These are phyloP conservation scores for Hericium rajendrae DNA, from an alignment of 768 basidiomycete genomes.

Conservation along the genomic window DNA sequence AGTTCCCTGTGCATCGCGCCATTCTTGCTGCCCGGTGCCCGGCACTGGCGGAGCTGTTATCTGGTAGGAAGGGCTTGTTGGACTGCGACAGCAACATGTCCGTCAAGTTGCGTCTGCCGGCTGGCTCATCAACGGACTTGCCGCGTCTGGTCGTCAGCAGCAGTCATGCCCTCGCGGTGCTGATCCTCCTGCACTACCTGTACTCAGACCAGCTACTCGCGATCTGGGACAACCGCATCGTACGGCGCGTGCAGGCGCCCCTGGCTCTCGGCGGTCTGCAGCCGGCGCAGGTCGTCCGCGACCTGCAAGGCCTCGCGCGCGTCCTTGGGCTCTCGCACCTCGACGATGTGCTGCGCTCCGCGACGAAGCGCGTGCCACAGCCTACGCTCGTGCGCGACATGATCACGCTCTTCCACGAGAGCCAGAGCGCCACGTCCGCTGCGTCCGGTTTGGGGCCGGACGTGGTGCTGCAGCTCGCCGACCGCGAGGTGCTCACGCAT, in stretches of 20 bases:
- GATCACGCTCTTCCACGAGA: constrained; percentile 34
- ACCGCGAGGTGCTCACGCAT: constrained; percentile 56
- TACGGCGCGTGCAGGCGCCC: constrained; percentile 28
- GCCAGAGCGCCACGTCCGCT: constrained; percentile 16
- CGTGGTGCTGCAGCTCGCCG: constrained; percentile 60
- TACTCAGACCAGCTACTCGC: constrained; percentile 80
- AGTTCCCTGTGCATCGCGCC: constrained; percentile 53
- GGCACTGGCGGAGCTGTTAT: constrained; percentile 35
- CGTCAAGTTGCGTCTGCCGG: background rate
- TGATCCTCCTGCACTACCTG: constrained; percentile 77
- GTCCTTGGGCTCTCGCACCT: constrained; percentile 52
- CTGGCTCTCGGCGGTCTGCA: constrained; percentile 33
- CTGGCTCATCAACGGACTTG: background rate
- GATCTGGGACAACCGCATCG: constrained; percentile 74
- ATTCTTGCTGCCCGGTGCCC: constrained; percentile 53
- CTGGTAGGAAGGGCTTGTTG: constrained; percentile 16
- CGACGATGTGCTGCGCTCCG: constrained; percentile 42
- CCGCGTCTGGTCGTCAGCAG: constrained; percentile 37
- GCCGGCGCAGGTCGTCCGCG: constrained; percentile 42
- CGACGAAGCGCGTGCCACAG: constrained; percentile 44
- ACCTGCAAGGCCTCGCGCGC: constrained; percentile 50
- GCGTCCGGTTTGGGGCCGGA: constrained; percentile 41
- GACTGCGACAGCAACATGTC: constrained; percentile 17
- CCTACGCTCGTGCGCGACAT: constrained; percentile 45
- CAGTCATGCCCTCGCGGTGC: constrained; percentile 53